These are phyloP conservation scores for Bipolaris sorokiniana DNA, from an alignment of 2,329 filamentous ascomycete species.

Conservation along the genomic window DNA sequence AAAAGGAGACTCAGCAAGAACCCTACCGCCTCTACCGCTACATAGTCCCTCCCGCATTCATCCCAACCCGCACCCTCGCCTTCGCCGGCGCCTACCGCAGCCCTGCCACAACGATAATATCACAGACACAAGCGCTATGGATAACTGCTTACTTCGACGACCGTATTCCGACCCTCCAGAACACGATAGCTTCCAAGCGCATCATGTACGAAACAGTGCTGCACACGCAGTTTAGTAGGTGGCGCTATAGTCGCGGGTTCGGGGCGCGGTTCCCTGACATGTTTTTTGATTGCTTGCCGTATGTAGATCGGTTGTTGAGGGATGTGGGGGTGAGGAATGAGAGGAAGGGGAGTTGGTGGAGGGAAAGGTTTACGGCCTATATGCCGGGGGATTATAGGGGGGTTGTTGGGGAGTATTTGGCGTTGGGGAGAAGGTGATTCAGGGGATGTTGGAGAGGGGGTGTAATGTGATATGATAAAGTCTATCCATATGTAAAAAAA, in stretches of 20 bases:
- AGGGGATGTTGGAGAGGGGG: too few relatives aligned
- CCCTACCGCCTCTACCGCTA: conserved; percentile 56
- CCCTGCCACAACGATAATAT: conserved; percentile 46
- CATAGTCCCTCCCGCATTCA: conserved; percentile 48
- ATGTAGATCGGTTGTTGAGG: conserved; percentile 32
- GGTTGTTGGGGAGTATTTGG: conserved; percentile 29
- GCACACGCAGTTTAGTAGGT: conserved; percentile 40
- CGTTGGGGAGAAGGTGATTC: not conserved
- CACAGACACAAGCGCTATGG: conserved; percentile 51
- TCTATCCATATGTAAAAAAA: not conserved
- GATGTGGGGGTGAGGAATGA: conserved; percentile 30
- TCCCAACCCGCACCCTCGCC: conserved; percentile 46
- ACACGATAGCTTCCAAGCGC: conserved; percentile 5
- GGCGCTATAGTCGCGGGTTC: conserved; percentile 39
- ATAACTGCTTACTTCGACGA: conserved; percentile 67
- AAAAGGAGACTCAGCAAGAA: conserved; percentile 9
- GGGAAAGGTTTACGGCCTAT: conserved; percentile 31
- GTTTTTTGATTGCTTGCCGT: conserved; percentile 38
- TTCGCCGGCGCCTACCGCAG: conserved; percentile 51
- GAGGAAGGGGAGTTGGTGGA: conserved; percentile 27
- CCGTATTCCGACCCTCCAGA: conserved; percentile 43
- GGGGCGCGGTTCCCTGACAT: conserved; percentile 39
- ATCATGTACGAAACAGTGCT: conserved; percentile 37
- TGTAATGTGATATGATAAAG: not conserved
- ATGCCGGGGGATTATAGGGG: conserved; percentile 33